Conservation (phyloP, 2,329 filamentous ascomycete genomes). For the Colletotrichum tabaci region DNA sequence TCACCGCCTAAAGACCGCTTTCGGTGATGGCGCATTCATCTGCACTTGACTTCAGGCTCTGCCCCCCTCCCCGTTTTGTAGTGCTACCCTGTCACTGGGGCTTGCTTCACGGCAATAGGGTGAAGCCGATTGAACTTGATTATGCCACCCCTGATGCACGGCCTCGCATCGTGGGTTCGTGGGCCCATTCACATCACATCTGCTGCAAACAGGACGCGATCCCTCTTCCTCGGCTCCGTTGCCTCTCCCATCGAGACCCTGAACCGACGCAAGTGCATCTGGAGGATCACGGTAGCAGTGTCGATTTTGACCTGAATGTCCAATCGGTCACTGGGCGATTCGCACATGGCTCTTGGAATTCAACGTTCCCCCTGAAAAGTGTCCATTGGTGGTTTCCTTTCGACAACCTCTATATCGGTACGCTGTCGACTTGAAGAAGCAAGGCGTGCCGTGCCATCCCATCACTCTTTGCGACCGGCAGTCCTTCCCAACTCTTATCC, state of each 20-base stretch:
- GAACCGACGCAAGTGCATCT: constrained; percentile 1
- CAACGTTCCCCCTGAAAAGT: not conserved
- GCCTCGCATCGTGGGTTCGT: constrained; percentile 10
- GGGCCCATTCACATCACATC: constrained; percentile 5
- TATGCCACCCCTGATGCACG: not conserved
- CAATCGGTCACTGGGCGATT: too few relatives aligned
- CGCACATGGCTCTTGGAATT: not conserved
- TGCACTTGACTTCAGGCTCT: constrained; percentile 8
- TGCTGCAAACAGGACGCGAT: not conserved
- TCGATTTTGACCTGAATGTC: not conserved
- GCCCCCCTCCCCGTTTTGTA: not conserved
- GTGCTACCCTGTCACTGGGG: not conserved
- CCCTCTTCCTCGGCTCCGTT: not conserved
- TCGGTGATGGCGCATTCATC: not conserved
- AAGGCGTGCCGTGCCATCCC: not conserved
- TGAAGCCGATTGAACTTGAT: not conserved
- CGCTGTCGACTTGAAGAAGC: not conserved
- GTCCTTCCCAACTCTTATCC: too few relatives aligned
- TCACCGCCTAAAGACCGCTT: not conserved
- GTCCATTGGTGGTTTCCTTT: not conserved
- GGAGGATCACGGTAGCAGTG: not conserved
- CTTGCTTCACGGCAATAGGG: not conserved
- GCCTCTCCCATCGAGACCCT: too few relatives aligned
- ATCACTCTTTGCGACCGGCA: too few relatives aligned
- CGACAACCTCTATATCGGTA: not conserved